These are phyloP conservation scores for Trapa bicornis DNA, from an alignment of 345 rosid species.

Conservation along the genomic window DNA sequence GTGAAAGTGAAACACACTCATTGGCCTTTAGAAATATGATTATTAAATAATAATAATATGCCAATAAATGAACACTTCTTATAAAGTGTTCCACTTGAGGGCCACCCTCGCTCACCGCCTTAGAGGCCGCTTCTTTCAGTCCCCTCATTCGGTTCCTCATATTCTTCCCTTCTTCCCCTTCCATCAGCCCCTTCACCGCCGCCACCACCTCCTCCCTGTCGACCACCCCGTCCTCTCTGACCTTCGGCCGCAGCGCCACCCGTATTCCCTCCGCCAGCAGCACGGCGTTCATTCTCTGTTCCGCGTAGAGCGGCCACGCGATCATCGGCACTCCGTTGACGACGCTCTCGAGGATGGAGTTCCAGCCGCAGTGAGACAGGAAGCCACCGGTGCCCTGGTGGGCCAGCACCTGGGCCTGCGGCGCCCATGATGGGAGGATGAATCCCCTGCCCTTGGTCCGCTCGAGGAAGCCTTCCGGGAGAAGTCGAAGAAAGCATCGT, in stretches of 20 bases:
- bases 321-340: conserved; percentile 68
- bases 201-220: conserved; percentile 40
- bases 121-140: conserved; percentile 35
- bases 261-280: conserved; percentile 33
- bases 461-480: conserved; percentile 67
- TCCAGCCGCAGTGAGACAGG: conserved; percentile 85
- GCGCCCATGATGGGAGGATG: conserved; percentile 72
- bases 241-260: conserved; percentile 35
- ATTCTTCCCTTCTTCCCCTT: conserved; percentile 64
- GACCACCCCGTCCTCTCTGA: conserved; percentile 22
- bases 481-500: conserved; percentile 35
- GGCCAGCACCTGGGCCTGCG: conserved; percentile 61
- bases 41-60: too few relatives aligned
- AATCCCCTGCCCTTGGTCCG: conserved; percentile 46
- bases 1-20: too few relatives aligned
- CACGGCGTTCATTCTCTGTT: conserved; percentile 74
- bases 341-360: conserved; percentile 63
- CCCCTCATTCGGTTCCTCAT: conserved; percentile 45
- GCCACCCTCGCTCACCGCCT: conserved; percentile 32
- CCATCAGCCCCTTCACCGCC: conserved; percentile 46
- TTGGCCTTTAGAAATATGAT: too few relatives aligned
- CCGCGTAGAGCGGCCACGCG: conserved; percentile 85
- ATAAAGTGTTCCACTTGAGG: conserved; percentile 34
- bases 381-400: conserved; percentile 78
- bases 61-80: too few relatives aligned